Base-by-base conservation (phyloP, 1,284 basidiomycete species). In the Cryptococcus deneoformans region DNA sequence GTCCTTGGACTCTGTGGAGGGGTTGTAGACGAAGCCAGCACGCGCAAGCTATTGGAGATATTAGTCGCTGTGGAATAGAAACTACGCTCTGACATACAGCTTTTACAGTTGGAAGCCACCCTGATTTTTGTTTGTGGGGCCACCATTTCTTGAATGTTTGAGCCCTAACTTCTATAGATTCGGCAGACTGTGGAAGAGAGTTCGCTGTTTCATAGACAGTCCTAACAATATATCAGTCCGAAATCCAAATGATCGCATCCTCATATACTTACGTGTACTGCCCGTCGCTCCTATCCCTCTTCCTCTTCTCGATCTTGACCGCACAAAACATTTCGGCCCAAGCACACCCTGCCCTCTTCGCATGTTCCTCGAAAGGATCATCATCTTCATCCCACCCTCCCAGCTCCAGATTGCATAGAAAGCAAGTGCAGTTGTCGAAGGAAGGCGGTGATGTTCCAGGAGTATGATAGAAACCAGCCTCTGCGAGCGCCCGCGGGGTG, bases 271-370 rank as follows among this genome's bases (percentile, higher is more conserved):
- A 59, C 61, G 36, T 39, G 48, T 59, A 59, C 14, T 48, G 24
- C 29, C 53, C 57, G 6, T 56, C 49, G 45, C 57, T 52, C 42
- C n/a, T 7, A 53, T 55, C 58, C 35, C 56, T 58, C 47, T 62
- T 58, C 40, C 50, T 39, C 46, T 62, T 62, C 54, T 71, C 70
- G 16, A 80, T 71, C 44, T 78, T 77, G 16, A 87, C 66, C 24
- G 84, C 84, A 75, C 90, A 92, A 47, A 88, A 80, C 36, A 88
- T 82, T 45, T 82, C 79, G 3, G 88, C 90, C 90, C 89, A 92
- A 2, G 84, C 81, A 73, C 89, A 92, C 8, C 75, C 80, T 82
- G 87, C 74, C 75, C 74, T 75, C 81, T 86, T 71, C 24, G 68
- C 64, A 67, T 93, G 90, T 47, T 91, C 85, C 45, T 84, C 80